These are phyloP conservation scores for Lathyrus aphaca DNA, from an alignment of 306 rosid genomes.

Conservation along the genomic window DNA sequence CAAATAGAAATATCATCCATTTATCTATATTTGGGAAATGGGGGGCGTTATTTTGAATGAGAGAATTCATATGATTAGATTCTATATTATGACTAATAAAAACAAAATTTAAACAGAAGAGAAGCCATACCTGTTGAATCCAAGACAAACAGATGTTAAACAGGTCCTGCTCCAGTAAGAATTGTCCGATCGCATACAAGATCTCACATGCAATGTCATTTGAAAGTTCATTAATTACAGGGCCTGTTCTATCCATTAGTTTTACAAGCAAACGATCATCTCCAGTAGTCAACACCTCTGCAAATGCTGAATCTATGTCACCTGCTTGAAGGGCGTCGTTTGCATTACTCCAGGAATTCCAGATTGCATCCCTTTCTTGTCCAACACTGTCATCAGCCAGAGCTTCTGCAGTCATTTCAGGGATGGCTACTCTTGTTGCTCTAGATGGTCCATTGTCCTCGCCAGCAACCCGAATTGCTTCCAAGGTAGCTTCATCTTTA, in stretches of 20 bases:
- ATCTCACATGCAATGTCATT: slow-evolving; percentile 75
- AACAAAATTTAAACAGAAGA: slow-evolving; percentile 11
- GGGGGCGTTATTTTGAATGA: slow-evolving; percentile 7
- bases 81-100: slow-evolving; percentile 27
- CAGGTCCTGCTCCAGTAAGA: slow-evolving; percentile 74
- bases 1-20: slow-evolving; percentile 19
- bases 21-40: slow-evolving; percentile 17
- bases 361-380: slow-evolving; percentile 81
- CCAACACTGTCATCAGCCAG: slow-evolving; percentile 66
- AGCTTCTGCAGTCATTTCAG: slow-evolving; percentile 87
- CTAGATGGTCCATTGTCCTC: slow-evolving; percentile 85
- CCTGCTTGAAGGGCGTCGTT: slow-evolving; percentile 91
- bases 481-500: slow-evolving; percentile 96
- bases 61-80: not conserved
- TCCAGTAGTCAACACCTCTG: slow-evolving; percentile 78
- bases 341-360: slow-evolving; percentile 93
- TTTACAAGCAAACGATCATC: slow-evolving; percentile 88
- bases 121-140: slow-evolving; percentile 82
- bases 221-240: slow-evolving; percentile 80
- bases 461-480: slow-evolving; percentile 94
- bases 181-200: slow-evolving; percentile 73
- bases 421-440: slow-evolving; percentile 76
- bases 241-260: slow-evolving; percentile 93
- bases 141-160: slow-evolving; percentile 84
- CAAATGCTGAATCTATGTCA: slow-evolving; percentile 79